Evolutionary conservation across 2,329 filamentous ascomycete genomes (phyloP), one percentile per base, ranked within the genome.

Genomic region (Pyrenochaeta sp.): DNA sequence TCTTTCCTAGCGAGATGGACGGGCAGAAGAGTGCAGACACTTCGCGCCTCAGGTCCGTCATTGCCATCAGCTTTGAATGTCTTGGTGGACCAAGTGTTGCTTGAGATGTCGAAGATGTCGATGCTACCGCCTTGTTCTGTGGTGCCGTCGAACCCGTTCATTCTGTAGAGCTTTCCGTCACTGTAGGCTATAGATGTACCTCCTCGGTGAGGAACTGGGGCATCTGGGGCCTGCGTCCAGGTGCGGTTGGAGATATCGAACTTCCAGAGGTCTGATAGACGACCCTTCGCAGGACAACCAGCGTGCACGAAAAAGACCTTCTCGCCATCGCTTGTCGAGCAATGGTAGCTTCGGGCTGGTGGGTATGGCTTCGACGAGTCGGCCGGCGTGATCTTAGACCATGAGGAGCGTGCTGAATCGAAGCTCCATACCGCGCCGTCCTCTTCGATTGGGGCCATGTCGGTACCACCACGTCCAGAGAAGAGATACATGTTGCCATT

Each of bases 101-200:
- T 63, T 5, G 61, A 61, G 0, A 75, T 65, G 25, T 81, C 72
- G 58, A 79, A 87, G 2, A 90, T 84, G 70, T 96, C 91, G 12
- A 96, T 71, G 57, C 84, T 83, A 0, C 90, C 91, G 15, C 91
- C 91, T 47, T 91, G 81, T 69, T 93, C 90, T 0, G 72, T 79
- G 44, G 83, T 80, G 0, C 90, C 91, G 73, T 94, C 90, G 67
- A 89, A 94, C 0, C 92, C 92, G 60, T 92, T 91, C 80, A 92
- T 93, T 28, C 92, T 85, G 78, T 90, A 96, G 6, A 96, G 75
- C 25, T 87, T 85, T 25, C 86, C 86, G 52, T 85, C 83, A 44
- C 83, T 83, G 51, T 89, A 84, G 1, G 88, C 86, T 27, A 96
- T 86, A 3, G 87, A 86, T 0, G 90, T 80, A 1, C 91, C 91